Evolutionary conservation across 345 rosid species (phyloP).

Genomic region (Aquilaria malaccensis): DNA sequence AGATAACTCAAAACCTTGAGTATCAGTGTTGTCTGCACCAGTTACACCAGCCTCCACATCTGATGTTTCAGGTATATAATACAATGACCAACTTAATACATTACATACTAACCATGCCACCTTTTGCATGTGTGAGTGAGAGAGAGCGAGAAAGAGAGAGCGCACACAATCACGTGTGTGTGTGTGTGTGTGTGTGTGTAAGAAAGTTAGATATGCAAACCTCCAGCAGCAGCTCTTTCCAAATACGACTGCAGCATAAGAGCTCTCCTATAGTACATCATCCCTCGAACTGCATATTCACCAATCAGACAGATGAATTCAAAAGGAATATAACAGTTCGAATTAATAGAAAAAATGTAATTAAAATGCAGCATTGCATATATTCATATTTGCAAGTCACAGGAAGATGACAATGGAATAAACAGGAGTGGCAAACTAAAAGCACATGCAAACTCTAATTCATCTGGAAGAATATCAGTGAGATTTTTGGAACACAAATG

Average conservation of each 20-base stretch:
- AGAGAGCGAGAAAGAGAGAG: conserved; percentile 9
- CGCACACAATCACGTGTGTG: neutral
- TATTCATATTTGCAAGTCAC: too few relatives aligned
- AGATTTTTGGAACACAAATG: too few relatives aligned
- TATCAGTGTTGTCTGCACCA: conserved; percentile 42
- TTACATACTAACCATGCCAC: too few relatives aligned
- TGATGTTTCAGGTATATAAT: conserved; percentile 25
- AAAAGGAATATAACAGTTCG: too few relatives aligned
- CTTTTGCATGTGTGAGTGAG: too few relatives aligned
- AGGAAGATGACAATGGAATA: too few relatives aligned
- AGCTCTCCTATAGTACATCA: conserved; percentile 99
- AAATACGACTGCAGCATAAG: conserved; percentile 88
- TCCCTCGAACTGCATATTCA: conserved; percentile 78
- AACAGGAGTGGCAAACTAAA: too few relatives aligned
- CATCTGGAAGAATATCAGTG: too few relatives aligned
- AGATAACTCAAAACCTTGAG: conserved; percentile 82
- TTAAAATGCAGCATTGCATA: too few relatives aligned
- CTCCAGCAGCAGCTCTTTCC: conserved; percentile 64
- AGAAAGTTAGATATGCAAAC: conserved; percentile 32
- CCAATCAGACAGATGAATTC: conserved; percentile 6
- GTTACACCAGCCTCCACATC: conserved; percentile 59
- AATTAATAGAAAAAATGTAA: too few relatives aligned
- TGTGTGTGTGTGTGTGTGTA: too few relatives aligned
- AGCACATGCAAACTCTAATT: too few relatives aligned
- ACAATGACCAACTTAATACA: conserved; percentile 5